Evolutionary conservation across 768 basidiomycete species (phyloP).

Genomic region (Tephrocybe sp.): DNA sequence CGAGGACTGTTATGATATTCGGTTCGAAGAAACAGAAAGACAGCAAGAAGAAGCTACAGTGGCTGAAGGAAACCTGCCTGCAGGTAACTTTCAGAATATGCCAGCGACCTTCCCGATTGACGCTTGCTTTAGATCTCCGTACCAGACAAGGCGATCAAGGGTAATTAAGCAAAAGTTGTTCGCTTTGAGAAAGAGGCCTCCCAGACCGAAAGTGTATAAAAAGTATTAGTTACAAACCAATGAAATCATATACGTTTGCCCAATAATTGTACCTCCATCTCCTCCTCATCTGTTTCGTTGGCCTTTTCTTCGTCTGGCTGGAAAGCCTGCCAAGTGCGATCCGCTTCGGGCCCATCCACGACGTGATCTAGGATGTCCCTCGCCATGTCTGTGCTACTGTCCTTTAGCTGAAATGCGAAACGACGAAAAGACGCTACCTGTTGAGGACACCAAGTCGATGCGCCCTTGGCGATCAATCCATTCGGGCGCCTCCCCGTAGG

Average conservation of each 20-base stretch:
- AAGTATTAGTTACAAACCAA: neutral
- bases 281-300: conserved; percentile 52
- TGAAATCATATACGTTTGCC: conserved; percentile 20
- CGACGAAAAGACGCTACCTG: conserved; percentile 38
- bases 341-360: conserved; percentile 73
- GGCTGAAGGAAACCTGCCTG: conserved; percentile 58
- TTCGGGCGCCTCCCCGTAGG: conserved; percentile 64
- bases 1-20: conserved; percentile 40
- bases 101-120: neutral
- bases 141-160: conserved; percentile 13
- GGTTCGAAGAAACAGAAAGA: conserved; percentile 31
- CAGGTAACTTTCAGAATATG: conserved; percentile 29
- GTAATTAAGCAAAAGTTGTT: conserved; percentile 2
- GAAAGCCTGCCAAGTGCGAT: conserved; percentile 62
- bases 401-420: too few species aligned
- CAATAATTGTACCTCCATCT: conserved; percentile 52
- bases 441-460: conserved; percentile 41
- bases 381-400: conserved; percentile 51
- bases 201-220: too few species aligned
- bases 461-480: conserved; percentile 48
- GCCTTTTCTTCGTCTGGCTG: conserved; percentile 44
- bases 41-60: conserved; percentile 44
- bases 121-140: conserved; percentile 1
- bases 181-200: too few species aligned
- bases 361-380: conserved; percentile 63